A percentile compares a stretch with the other conserved stretches of the same genome.
Conservation (phyloP, 2,329 filamentous ascomycete genomes). For the Penicillium sp. region DNA sequence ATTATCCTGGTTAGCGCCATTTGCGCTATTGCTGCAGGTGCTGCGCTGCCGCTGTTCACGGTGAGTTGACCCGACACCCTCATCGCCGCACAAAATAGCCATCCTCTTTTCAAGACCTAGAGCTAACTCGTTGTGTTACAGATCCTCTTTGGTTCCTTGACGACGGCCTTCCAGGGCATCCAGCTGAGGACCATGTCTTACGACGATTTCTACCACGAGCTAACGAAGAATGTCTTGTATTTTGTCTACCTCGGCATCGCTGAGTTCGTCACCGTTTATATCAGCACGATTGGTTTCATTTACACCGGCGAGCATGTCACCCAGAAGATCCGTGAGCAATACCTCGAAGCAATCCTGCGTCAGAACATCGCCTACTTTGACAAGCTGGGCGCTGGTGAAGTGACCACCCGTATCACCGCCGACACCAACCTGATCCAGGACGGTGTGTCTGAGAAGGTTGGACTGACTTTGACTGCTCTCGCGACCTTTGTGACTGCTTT, state of each 20-base stretch:
- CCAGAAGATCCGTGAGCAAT: slow-evolving; percentile 76
- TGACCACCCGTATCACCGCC: slow-evolving; percentile 90
- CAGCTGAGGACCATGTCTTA: slow-evolving; percentile 54
- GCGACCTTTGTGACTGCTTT: slow-evolving; percentile 88
- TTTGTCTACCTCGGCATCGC: slow-evolving; percentile 83
- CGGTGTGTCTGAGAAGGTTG: slow-evolving; percentile 88
- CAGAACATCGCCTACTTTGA: slow-evolving; percentile 95
- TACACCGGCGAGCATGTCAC: slow-evolving; percentile 80
- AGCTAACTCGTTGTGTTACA: slow-evolving; percentile 13
- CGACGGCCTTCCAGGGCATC: slow-evolving; percentile 69
- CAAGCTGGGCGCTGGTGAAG: slow-evolving; percentile 87
- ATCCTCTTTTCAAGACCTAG: neutral
- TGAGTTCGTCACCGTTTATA: slow-evolving; percentile 75
- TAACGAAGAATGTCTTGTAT: slow-evolving; percentile 71
- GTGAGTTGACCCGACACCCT: slow-evolving; percentile 40
- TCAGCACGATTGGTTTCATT: slow-evolving; percentile 86
- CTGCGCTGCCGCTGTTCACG: slow-evolving; percentile 77
- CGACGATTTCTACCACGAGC: slow-evolving; percentile 59
- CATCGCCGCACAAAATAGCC: neutral
- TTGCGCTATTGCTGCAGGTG: slow-evolving; percentile 70
- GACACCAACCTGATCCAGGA: slow-evolving; percentile 94
- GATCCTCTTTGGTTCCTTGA: slow-evolving; percentile 73
- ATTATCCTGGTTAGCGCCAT: slow-evolving; percentile 64
- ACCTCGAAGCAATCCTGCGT: slow-evolving; percentile 78
- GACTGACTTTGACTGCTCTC: slow-evolving; percentile 71